These are phyloP conservation scores for Lupinus albus DNA, from an alignment of 306 rosid genomes.

Conservation along the genomic window DNA sequence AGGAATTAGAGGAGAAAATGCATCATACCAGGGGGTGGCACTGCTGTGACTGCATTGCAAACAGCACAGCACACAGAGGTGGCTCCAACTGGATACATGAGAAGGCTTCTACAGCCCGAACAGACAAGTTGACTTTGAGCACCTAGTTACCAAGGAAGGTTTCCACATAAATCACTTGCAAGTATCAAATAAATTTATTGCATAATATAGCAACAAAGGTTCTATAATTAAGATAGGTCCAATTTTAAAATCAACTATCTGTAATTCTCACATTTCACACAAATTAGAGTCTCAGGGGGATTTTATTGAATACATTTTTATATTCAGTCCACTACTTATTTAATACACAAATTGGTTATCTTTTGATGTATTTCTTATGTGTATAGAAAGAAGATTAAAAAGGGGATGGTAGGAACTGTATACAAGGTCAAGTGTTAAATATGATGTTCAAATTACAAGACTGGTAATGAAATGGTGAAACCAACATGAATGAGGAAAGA, in stretches of 20 bases:
- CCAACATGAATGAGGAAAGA: constrained; percentile 34
- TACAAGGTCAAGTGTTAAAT: no score
- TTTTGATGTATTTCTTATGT: no score
- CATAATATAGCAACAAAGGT: neutral
- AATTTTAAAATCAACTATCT: constrained; percentile 5
- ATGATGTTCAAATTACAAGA: no score
- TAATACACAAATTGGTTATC: no score
- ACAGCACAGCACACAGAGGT: constrained; percentile 92
- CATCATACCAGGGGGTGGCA: constrained; percentile 79
- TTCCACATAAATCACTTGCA: constrained; percentile 19
- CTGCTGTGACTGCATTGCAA: constrained; percentile 88
- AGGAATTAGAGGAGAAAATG: neutral
- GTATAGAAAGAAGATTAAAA: no score
- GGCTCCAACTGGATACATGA: constrained; percentile 84
- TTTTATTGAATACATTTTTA: neutral
- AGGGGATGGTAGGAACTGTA: no score
- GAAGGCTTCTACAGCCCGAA: constrained; percentile 85
- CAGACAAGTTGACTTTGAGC: constrained; percentile 87
- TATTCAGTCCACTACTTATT: neutral
- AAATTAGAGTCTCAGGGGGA: constrained; percentile 2
- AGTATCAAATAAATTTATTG: neutral
- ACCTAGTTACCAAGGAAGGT: constrained; percentile 48
- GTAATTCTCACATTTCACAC: constrained; percentile 4
- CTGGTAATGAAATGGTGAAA: neutral
- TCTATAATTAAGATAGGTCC: constrained; percentile 23